Base-by-base conservation (phyloP, 2,329 filamentous ascomycete species). In the Verticillium klebahnii region DNA sequence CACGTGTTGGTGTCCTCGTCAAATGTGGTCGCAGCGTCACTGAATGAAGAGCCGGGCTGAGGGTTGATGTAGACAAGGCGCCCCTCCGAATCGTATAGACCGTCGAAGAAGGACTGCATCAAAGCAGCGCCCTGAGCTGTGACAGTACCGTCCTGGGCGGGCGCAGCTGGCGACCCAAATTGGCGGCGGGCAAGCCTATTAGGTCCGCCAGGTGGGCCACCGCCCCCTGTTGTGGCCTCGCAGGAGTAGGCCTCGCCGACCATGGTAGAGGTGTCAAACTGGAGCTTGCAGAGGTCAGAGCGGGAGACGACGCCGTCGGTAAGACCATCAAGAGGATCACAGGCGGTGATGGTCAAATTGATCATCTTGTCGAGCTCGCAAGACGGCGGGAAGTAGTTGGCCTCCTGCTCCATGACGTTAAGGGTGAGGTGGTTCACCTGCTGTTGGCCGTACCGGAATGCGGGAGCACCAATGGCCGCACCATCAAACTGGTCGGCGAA, bases 281-380 rank as follows among this genome's bases (percentile, higher is more conserved):
- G 66, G 11, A 76, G 68, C 63, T 69, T 70, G 67, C 72, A 75
- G n/a, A 74, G 69, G 34, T 77, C 74, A 0, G 74, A 69, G 5
- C 73, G 69, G 23, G 62, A 56, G 9, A 67, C 60, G n/a, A 71
- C 66, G 29, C 69, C 69, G 61, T 87, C 84, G 0, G 74, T 77
- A 55, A 75, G 75, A 6, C 85, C 84, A 61, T 87, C 84, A 6
- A 87, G 73, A 8, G 77, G 72, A 64, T 87, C 84, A 58, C 84
- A 87, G 39, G 78, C 78, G 1, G 73, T 72, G 56, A 86, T 84
- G 5, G 83, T 86, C 45, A 75, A 73, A 67, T 85, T 85, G 23
- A 82, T 75, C 56, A 85, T 84, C 67, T 78, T 79, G 1, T 66
- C 62, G 9, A 73, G 65, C 62, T 72, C 68, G 64, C 70, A 72